Evolutionary conservation across 2,329 filamentous ascomycete genomes (phyloP).

Genomic region (Ramularia endophylla): DNA sequence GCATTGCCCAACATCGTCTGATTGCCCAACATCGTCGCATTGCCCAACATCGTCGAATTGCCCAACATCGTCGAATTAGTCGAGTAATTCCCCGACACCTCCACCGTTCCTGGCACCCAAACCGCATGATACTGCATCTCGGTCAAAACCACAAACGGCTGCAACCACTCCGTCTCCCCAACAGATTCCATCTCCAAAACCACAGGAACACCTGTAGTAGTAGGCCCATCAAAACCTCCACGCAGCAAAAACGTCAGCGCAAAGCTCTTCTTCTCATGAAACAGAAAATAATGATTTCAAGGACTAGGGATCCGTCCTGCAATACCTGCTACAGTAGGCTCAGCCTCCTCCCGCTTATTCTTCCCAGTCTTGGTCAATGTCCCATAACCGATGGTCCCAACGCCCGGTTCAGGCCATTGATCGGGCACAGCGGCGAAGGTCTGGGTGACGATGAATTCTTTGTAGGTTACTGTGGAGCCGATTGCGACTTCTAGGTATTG

Average conservation of each 20-base stretch:
- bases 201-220: not conserved
- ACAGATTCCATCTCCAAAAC: slow-evolving; percentile 19
- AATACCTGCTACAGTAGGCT: slow-evolving; percentile 16
- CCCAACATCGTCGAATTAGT: too few relatives aligned
- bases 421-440: slow-evolving; percentile 26
- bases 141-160: slow-evolving; percentile 1
- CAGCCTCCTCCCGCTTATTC: slow-evolving; percentile 4
- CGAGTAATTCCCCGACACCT: too few relatives aligned
- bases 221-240: too few relatives aligned
- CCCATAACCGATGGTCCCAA: slow-evolving; percentile 26
- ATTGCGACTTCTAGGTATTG: slow-evolving; percentile 16
- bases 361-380: slow-evolving; percentile 13
- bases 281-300: too few relatives aligned
- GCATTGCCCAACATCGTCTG: too few relatives aligned
- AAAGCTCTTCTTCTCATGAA: slow-evolving; percentile 5
- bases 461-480: slow-evolving; percentile 18
- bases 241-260: too few relatives aligned
- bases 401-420: slow-evolving; percentile 21
- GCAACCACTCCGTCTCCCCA: slow-evolving; percentile 17
- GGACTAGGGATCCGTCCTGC: slow-evolving; percentile 17
- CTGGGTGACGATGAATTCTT: slow-evolving; percentile 27
- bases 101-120: too few relatives aligned
- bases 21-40: too few relatives aligned
- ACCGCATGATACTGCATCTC: too few relatives aligned
- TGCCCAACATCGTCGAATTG: too few relatives aligned